Evolutionary conservation across 2,329 filamentous ascomycete genomes (phyloP).

Genomic region (Sporothrix curviconia): DNA sequence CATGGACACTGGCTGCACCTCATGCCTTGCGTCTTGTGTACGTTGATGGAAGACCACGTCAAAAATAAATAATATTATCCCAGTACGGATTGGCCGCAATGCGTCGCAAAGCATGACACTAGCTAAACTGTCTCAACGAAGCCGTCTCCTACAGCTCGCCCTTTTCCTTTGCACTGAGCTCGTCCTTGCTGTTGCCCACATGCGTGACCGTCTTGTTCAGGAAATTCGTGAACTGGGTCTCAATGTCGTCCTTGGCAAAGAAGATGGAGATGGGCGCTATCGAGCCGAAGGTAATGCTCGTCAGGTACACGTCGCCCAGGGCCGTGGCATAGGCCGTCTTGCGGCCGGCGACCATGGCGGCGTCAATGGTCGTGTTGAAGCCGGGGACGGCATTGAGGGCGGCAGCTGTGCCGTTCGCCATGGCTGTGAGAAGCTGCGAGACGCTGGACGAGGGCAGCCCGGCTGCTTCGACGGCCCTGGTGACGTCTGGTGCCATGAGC

Average conservation of each 20-base stretch:
- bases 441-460: constrained; percentile 4
- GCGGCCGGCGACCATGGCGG: not conserved
- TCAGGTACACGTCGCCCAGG: constrained; percentile 7
- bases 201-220: constrained; percentile 9
- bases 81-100: too few relatives aligned
- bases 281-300: constrained; percentile 5
- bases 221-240: constrained; percentile 8
- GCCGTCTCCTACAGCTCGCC: not conserved
- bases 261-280: constrained; percentile 2
- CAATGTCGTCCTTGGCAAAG: constrained; percentile 5
- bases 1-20: too few relatives aligned
- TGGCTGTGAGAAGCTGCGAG: not conserved
- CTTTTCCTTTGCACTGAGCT: not conserved
- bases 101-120: too few relatives aligned
- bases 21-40: too few relatives aligned
- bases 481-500: constrained; percentile 5
- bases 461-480: constrained; percentile 3
- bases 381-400: constrained; percentile 6
- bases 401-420: constrained; percentile 6
- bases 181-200: not conserved
- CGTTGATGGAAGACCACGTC: too few relatives aligned
- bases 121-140: not conserved
- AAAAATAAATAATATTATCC: too few relatives aligned
- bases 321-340: constrained; percentile 6
- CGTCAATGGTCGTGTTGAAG: not conserved